Evolutionary conservation across 768 basidiomycete species (phyloP).

Genomic region (Termitomyces sp.): DNA sequence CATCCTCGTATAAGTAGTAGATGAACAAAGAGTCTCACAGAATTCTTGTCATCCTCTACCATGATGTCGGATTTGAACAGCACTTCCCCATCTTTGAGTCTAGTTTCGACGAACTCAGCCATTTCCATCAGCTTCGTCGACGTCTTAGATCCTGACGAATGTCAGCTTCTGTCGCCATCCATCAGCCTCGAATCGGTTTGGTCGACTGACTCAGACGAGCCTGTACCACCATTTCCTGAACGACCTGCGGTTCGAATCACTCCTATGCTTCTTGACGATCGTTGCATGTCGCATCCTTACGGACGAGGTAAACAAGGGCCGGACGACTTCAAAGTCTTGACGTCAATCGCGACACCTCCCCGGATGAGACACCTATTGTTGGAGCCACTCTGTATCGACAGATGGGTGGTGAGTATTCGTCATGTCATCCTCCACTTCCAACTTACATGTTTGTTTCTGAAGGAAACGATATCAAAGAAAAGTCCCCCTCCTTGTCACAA

Average conservation of each 20-base stretch:
- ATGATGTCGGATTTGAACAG: conserved; percentile 1
- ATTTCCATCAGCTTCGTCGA: conserved; percentile 7
- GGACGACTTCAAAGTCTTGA: conserved; percentile 3
- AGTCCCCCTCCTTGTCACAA: conserved; percentile 8
- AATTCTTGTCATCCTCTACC: conserved; percentile 2
- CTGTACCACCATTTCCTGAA: conserved; percentile 13
- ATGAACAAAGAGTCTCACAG: neutral
- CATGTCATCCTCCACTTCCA: neutral
- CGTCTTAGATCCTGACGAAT: conserved; percentile 8
- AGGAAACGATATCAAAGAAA: conserved; percentile 7
- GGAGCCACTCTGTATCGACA: conserved; percentile 11
- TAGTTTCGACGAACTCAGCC: conserved; percentile 8
- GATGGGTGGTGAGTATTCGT: conserved; percentile 11
- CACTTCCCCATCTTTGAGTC: neutral
- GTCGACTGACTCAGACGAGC: conserved; percentile 12
- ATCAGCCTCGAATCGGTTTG: conserved; percentile 12
- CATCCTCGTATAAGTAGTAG: conserved; percentile 1
- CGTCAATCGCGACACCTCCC: conserved; percentile 10
- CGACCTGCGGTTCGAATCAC: conserved; percentile 4
- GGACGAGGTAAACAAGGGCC: conserved; percentile 4
- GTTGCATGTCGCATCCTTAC: conserved; percentile 5
- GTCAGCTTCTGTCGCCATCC: conserved; percentile 10
- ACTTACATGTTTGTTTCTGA: neutral
- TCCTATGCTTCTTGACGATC: conserved; percentile 10
- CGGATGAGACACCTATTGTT: conserved; percentile 7